phyloP scores from a whole-genome alignment of 345 rosid genomes.

The Odontarrhena argentea region DNA sequence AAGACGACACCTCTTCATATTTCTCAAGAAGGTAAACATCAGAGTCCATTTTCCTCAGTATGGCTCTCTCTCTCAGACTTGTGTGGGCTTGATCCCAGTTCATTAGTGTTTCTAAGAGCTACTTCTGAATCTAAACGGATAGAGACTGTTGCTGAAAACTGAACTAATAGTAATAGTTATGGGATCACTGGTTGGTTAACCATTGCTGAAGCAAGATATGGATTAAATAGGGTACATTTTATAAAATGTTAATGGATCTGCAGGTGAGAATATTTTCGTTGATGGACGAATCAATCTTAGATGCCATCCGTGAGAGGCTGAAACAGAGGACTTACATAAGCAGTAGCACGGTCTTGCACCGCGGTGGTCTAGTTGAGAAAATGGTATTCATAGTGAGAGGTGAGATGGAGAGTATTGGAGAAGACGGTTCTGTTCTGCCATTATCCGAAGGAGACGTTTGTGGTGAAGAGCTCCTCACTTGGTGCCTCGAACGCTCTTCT shows the following conservation, averaged over 20 bases:
- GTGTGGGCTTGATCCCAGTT: background rate
- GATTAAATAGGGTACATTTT: background rate
- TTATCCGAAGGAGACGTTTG: slow-evolving; percentile 76
- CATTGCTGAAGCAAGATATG: slow-evolving; percentile 5
- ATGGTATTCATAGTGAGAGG: slow-evolving; percentile 92
- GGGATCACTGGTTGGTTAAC: background rate
- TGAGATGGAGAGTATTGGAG: slow-evolving; percentile 68
- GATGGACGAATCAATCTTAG: slow-evolving; percentile 73
- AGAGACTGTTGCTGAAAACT: slow-evolving; percentile 6
- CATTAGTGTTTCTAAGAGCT: background rate
- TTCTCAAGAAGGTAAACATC: slow-evolving; percentile 66
- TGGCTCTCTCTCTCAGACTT: slow-evolving; percentile 8
- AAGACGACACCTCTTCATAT: slow-evolving; percentile 79
- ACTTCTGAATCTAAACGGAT: background rate
- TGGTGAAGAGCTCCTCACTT: slow-evolving; percentile 89
- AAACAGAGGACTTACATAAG: slow-evolving; percentile 68
- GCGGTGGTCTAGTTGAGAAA: slow-evolving; percentile 65
- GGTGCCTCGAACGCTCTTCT: slow-evolving; percentile 86
- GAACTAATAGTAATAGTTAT: slow-evolving; percentile 6
- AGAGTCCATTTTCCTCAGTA: slow-evolving; percentile 1
- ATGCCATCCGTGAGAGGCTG: slow-evolving; percentile 73
- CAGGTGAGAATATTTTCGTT: slow-evolving; percentile 75
- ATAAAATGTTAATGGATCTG: slow-evolving; percentile 28
- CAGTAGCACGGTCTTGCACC: slow-evolving; percentile 62
- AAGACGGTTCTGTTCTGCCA: slow-evolving; percentile 47